A percentile compares a stretch with the other conserved stretches of the same genome.
Evolutionary conservation across 2,329 filamentous ascomycete species (phyloP).

Genomic region (Aspergillus sp.): DNA sequence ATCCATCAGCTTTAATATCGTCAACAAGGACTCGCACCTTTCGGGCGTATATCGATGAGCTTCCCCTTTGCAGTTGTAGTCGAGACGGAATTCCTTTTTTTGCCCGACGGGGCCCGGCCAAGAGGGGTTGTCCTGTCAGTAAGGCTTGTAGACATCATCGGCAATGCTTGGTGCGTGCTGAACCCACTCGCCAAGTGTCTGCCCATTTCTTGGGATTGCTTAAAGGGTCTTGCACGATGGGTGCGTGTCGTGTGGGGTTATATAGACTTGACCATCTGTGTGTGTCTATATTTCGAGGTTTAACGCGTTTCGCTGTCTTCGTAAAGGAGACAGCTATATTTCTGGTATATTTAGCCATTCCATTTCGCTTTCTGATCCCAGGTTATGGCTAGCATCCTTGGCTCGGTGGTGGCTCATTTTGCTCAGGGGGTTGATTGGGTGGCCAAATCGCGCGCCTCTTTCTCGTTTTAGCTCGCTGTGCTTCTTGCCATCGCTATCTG

Average conservation of each 20-base stretch:
- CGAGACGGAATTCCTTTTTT: background rate
- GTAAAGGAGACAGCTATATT: background rate
- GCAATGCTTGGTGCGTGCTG: background rate
- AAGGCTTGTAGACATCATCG: slow-evolving; percentile 5
- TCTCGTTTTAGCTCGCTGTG: background rate
- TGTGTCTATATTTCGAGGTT: background rate
- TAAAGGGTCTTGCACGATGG: background rate
- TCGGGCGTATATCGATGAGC: slow-evolving; percentile 8
- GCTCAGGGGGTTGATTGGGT: background rate
- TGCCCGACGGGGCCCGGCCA: background rate
- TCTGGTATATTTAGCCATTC: background rate
- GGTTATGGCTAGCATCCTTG: background rate
- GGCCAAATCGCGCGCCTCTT: background rate
- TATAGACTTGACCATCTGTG: background rate
- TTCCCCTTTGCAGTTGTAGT: background rate
- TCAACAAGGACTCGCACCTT: background rate
- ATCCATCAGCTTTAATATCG: background rate
- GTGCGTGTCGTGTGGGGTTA: background rate
- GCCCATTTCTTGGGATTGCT: background rate
- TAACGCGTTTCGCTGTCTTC: background rate
- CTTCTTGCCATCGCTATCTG: too few species aligned
- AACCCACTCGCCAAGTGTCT: slow-evolving; percentile 1
- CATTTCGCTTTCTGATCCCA: background rate
- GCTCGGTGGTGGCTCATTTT: background rate
- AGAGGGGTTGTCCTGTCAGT: background rate